phyloP scores from a whole-genome alignment of 768 basidiomycete species.

The Russula griseocarnosa region DNA sequence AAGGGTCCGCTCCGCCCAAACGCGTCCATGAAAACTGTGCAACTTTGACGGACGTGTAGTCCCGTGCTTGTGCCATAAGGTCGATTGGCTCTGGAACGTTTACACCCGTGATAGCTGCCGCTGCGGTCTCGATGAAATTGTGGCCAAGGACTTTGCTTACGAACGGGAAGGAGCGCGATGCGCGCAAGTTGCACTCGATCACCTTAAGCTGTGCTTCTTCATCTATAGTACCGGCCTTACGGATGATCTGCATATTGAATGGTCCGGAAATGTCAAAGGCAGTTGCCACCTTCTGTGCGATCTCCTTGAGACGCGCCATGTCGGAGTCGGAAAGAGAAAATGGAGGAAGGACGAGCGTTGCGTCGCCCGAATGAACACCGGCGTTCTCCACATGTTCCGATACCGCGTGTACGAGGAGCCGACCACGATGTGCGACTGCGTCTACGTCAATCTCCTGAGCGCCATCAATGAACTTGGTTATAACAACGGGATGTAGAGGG shows the following conservation, averaged over 20 bases:
- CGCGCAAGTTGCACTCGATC: conserved; percentile 97
- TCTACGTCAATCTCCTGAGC: conserved; percentile 99
- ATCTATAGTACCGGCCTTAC: conserved; percentile 54
- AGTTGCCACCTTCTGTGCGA: conserved; percentile 89
- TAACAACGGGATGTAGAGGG: conserved; percentile 94
- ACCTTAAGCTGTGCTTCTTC: conserved; percentile 82
- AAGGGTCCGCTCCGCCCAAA: conserved; percentile 91
- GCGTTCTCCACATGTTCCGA: conserved; percentile 99
- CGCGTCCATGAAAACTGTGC: conserved; percentile 99
- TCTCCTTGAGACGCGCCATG: conserved; percentile 84
- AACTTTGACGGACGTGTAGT: conserved; percentile 95
- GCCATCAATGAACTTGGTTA: conserved; percentile 97
- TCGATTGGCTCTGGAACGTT: conserved; percentile 90
- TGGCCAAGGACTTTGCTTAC: conserved; percentile 96
- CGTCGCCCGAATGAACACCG: conserved; percentile 98
- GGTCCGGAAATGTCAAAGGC: conserved; percentile 98
- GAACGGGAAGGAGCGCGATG: conserved; percentile 98
- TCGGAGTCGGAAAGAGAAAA: conserved; percentile 73
- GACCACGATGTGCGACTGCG: conserved; percentile 90
- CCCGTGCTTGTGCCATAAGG: conserved; percentile 81
- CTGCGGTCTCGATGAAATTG: conserved; percentile 95
- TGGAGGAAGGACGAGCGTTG: conserved; percentile 94
- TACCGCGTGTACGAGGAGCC: conserved; percentile 89
- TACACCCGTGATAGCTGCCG: conserved; percentile 78
- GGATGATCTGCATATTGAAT: conserved; percentile 99